Percentiles rank a stretch among this genome's conserved stretches.
Evolutionary conservation across 441 rosid genomes (phyloP).

Genomic region (Mallotus repandus): DNA sequence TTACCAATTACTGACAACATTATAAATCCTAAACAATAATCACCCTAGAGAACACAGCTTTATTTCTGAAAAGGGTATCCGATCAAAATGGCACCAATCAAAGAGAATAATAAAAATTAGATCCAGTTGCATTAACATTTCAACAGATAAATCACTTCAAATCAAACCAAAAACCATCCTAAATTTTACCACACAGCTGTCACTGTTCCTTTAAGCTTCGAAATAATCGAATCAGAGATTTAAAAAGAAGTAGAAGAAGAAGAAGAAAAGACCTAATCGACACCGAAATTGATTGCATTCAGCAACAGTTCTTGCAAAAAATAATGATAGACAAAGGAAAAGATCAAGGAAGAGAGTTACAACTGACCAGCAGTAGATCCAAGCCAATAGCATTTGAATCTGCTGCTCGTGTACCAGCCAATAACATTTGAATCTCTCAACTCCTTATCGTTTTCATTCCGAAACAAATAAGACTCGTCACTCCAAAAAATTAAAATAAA

Average conservation of each 20-base stretch:
- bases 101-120: constrained; percentile 6
- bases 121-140: constrained; percentile 8
- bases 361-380: constrained; percentile 66
- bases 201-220: neutral
- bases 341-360: constrained; percentile 5
- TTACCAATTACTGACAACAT: neutral
- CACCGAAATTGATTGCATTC: neutral
- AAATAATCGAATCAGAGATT: neutral
- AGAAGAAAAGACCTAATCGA: neutral
- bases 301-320: neutral
- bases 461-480: constrained; percentile 12
- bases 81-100: neutral
- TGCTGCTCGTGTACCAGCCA: constrained; percentile 18
- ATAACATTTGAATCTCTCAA: constrained; percentile 46
- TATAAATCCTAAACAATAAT: neutral
- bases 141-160: neutral
- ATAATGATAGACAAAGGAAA: neutral
- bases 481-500: neutral
- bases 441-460: constrained; percentile 8
- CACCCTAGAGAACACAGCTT: neutral
- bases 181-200: neutral
- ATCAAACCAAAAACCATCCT: neutral
- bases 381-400: constrained; percentile 46
- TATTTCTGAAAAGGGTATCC: neutral
- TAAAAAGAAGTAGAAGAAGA: too few species aligned